Evolutionary conservation across 139 green algal species (phyloP), one percentile per base, ranked within the genome.

Genomic region (Coelastrella sp.): DNA sequence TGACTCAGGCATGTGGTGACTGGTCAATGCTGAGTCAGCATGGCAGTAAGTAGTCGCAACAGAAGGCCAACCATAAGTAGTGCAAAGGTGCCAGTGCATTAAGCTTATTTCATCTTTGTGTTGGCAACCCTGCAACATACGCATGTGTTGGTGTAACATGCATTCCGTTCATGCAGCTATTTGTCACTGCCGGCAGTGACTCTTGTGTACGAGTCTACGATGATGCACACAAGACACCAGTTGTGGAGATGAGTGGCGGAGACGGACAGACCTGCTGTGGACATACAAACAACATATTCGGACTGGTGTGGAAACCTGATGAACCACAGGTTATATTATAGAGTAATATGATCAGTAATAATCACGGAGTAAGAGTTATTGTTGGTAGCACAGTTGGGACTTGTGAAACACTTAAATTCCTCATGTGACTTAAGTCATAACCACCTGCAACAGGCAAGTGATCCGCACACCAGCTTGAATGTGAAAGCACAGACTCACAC

Each of bases 121-220:
- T 53, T 53, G 45, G 11, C 45, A 53, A 53, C 11, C 45, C 45
- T 53, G 45, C 45, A n/a, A n/a, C n/a, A n/a, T 53, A 11, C 45
- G 45, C 45, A 21, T 8, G 8, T 53, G 45, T 21, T 67, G 59
- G 19, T 32, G n/a, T 43, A 13, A 0, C 34, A 50, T 74, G n/a
- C 1, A 76, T 50, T 48, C 5, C 6, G 25, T 50, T 9, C 40
- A 23, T 40, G 23, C 73, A 91, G 88, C 30, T 87, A 30, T 93
- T 89, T 64, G 90, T 86, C 5, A 85, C 88, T 4, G 85, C 87
- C 13, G 91, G 91, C 59, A 62, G 62, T 1, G 91, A 94, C 43
- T n/a, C 17, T 0, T 38, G 64, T 3, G 84, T 94, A 19, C 91
- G 90, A 23, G 85, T 91, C 40, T 94, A 94, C 50, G 90, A 93